Percentiles rank a stretch among this genome's conserved stretches.
phyloP scores from a whole-genome alignment of 2,329 filamentous ascomycete genomes.

The Aureobasidium subglaciale region DNA sequence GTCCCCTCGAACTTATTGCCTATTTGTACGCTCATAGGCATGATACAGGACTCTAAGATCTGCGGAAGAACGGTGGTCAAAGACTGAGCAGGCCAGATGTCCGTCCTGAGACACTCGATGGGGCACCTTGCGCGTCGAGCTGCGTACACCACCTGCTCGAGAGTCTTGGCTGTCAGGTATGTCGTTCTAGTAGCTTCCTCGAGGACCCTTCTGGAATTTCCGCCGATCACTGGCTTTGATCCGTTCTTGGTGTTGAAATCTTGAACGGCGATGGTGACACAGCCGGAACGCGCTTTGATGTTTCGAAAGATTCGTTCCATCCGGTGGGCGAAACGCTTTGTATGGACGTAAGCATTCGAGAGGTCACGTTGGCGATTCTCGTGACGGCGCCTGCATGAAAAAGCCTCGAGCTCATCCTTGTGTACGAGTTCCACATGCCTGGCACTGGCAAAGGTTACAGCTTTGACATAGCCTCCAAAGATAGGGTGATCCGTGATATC shows the following conservation, averaged over 20 bases:
- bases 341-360: neutral
- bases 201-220: neutral
- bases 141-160: neutral
- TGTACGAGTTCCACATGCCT: too few species aligned
- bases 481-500: conserved; percentile 5
- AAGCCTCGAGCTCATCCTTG: neutral
- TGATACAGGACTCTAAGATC: neutral
- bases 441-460: neutral
- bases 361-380: neutral
- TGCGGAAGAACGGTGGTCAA: neutral
- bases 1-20: too few species aligned
- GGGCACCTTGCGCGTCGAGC: neutral
- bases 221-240: neutral
- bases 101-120: neutral
- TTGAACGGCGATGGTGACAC: neutral
- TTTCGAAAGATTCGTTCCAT: neutral
- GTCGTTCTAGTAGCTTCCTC: neutral
- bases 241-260: neutral
- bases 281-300: neutral
- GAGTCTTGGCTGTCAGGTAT: neutral
- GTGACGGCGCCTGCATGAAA: neutral
- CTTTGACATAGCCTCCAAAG: neutral
- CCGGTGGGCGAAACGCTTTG: neutral
- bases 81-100: too few species aligned
- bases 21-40: too few species aligned